Percentiles rank a stretch among this genome's conserved stretches.
These are phyloP conservation scores for Podospora australis DNA, from an alignment of 495 filamentous ascomycete species.

Conservation along the genomic window DNA sequence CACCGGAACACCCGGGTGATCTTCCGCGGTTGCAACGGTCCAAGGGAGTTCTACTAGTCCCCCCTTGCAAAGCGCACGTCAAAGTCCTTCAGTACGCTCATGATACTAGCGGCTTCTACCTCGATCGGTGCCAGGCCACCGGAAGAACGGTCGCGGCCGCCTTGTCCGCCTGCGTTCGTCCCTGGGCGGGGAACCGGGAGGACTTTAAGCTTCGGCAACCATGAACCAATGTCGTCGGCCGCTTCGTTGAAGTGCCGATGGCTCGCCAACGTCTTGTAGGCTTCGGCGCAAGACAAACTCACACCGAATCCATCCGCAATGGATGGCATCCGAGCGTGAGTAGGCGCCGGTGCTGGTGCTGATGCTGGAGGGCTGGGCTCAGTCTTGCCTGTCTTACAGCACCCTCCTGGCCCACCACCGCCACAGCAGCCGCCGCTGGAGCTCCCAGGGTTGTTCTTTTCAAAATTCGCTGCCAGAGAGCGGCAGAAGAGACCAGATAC, in stretches of 20 bases:
- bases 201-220: conserved; percentile 68
- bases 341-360: neutral
- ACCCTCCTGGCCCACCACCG: conserved; percentile 30
- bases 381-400: conserved; percentile 26
- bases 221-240: conserved; percentile 64
- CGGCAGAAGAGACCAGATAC: conserved; percentile 81
- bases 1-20: conserved; percentile 8
- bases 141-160: conserved; percentile 9
- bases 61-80: conserved; percentile 65
- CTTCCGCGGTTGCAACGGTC: conserved; percentile 9
- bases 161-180: conserved; percentile 2
- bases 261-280: conserved; percentile 73
- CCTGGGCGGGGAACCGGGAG: conserved; percentile 31
- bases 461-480: conserved; percentile 63
- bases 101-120: conserved; percentile 80
- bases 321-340: neutral
- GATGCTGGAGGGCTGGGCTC: neutral
- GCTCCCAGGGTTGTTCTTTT: conserved; percentile 25
- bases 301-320: conserved; percentile 15
- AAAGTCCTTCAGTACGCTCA: conserved; percentile 77
- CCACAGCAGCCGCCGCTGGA: conserved; percentile 51
- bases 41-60: conserved; percentile 8
- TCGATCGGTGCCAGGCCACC: conserved; percentile 57
- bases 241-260: conserved; percentile 75
- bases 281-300: conserved; percentile 63